Evolutionary conservation across 192 early-diverging fungal genomes (phyloP).

Genomic region (Backusella sp.): DNA sequence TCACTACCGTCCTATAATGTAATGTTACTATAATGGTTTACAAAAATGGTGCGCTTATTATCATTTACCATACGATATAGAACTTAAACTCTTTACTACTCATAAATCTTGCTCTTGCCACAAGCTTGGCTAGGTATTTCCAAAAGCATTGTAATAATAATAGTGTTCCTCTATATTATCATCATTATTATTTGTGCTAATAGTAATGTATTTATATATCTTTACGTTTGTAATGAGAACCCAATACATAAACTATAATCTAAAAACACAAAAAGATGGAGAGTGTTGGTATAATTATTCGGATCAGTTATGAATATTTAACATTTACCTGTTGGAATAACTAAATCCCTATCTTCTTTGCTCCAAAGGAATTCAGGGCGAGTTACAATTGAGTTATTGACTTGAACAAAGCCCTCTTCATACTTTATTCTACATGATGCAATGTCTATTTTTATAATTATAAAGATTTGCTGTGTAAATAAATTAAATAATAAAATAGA

Average conservation of each 20-base stretch:
- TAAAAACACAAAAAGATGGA: not conserved
- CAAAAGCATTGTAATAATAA: constrained; percentile 50
- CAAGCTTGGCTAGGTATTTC: constrained; percentile 43
- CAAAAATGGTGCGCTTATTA: not conserved
- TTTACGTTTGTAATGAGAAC: constrained; percentile 45
- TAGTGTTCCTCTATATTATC: constrained; percentile 33
- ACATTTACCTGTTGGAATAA: constrained; percentile 21
- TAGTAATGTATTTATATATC: not conserved
- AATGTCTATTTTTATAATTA: constrained; percentile 19
- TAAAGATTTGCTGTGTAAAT: not conserved
- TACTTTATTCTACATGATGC: constrained; percentile 35
- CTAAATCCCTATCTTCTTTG: constrained; percentile 6
- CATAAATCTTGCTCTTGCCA: constrained; percentile 45
- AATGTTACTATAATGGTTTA: not conserved
- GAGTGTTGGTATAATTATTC: not conserved
- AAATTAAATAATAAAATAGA: not conserved
- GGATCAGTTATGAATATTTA: not conserved
- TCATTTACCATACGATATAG: constrained; percentile 36
- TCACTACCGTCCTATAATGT: constrained; percentile 24
- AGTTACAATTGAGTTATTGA: constrained; percentile 9
- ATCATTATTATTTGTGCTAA: not conserved
- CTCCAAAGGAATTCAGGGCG: constrained; percentile 31
- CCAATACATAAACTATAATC: constrained; percentile 41
- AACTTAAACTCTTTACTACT: constrained; percentile 46
- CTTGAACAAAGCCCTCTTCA: constrained; percentile 35